These are phyloP conservation scores for Candida endomychidarum DNA, from an alignment of 805 yeast species.

Conservation along the genomic window DNA sequence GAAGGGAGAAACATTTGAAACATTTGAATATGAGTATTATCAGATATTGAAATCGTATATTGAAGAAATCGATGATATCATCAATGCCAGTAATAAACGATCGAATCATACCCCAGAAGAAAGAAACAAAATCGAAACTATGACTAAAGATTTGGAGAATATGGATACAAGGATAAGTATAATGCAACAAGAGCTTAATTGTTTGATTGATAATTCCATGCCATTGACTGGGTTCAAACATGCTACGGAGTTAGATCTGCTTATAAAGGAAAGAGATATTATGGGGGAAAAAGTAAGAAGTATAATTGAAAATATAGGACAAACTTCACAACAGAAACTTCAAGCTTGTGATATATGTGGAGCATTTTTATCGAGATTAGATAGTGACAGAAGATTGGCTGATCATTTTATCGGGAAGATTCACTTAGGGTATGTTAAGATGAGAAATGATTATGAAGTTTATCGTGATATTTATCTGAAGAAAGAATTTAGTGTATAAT, in stretches of 20 bases:
- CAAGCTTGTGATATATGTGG: constrained; percentile 92
- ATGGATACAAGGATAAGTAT: constrained; percentile 64
- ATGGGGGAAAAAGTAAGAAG: constrained; percentile 57
- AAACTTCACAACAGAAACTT: constrained; percentile 82
- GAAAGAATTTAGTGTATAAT: constrained; percentile 25
- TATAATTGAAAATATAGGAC: constrained; percentile 72
- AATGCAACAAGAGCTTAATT: constrained; percentile 63
- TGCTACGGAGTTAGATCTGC: constrained; percentile 44
- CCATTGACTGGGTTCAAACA: constrained; percentile 51
- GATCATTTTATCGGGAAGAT: constrained; percentile 89
- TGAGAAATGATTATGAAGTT: constrained; percentile 56
- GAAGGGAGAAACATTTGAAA: constrained; percentile 46
- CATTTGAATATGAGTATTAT: constrained; percentile 50
- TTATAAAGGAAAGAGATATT: constrained; percentile 48
- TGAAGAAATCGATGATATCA: constrained; percentile 55
- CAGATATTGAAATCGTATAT: constrained; percentile 55
- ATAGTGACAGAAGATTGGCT: constrained; percentile 83
- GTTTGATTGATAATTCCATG: constrained; percentile 50
- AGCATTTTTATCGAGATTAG: constrained; percentile 80
- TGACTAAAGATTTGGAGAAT: constrained; percentile 57
- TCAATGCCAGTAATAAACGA: constrained; percentile 59
- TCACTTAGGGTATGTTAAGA: constrained; percentile 77
- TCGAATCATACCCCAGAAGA: constrained; percentile 78
- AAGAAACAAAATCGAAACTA: constrained; percentile 52
- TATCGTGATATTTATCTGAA: constrained; percentile 2